Base-by-base conservation (phyloP, 495 filamentous ascomycete genomes). In the Trichoderma reesei region DNA sequence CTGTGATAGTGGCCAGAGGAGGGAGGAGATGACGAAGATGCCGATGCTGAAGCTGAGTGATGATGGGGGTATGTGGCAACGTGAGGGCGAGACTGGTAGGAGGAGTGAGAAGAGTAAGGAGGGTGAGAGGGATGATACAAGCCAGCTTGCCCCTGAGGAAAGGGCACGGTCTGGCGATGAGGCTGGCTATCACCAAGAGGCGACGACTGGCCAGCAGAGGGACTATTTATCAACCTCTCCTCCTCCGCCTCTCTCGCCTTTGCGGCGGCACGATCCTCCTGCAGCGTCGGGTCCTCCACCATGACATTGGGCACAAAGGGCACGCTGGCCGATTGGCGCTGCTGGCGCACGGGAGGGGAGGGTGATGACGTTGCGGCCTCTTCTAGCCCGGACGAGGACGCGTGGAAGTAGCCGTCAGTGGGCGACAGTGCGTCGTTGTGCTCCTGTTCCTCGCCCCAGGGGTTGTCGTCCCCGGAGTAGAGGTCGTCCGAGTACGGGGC, bases 401-500 rank as follows among this genome's bases (percentile, higher is more conserved):
- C 67, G 63, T 68, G 69, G 64, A 79, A 79, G 67, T 79, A 78
- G 13, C 78, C 77, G 34, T 80, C 74, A 1, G 74, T 70, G 16
- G 77, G 77, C 37, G 76, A 76, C 48, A 79, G 65, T 44, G 71
- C 69, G 34, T 65, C 68, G 51, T 69, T 62, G 41, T 54, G 59
- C 16, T 64, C 36, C 11, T 60, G 63, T 6, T 61, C 48, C 18
- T n/a, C 64, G 26, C 44, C 41, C 42, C 42, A 20, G 63, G 41
- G 61, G 10, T 64, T 38, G 8, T 66, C 67, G 61, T 75, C 71
- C 66, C 70, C 76, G 54, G 75, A 77, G 68, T 75, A 76, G 65
- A 79, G 67, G 62, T 79, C 73, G 68, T 79, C 79, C 10, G 78
- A 76, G 68, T 79, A 79, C 1, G 78, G 76, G 65, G 71, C 72